phyloP scores from a whole-genome alignment of 2,329 filamentous ascomycete species.

The Aspergillus japonicus region DNA sequence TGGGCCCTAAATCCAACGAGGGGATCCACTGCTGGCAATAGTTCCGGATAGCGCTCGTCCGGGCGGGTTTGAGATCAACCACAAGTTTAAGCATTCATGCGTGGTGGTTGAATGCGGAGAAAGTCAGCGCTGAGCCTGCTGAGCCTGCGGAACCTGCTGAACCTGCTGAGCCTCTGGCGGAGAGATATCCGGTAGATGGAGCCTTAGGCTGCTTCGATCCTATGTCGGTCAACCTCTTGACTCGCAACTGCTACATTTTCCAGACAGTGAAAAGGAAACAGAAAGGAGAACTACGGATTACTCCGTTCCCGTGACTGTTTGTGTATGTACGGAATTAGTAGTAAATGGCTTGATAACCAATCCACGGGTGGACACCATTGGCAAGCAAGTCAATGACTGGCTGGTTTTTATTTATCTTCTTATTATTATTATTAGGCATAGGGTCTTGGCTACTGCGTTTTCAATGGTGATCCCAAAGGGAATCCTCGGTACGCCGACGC shows the following conservation, averaged over 20 bases:
- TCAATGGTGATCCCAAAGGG: not conserved
- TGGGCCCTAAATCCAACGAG: conserved; percentile 11
- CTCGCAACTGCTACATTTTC: not conserved
- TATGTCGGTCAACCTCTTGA: not conserved
- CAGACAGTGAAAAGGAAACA: not conserved
- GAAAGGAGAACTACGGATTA: no score
- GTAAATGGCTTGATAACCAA: not conserved
- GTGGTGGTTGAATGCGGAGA: conserved; percentile 15
- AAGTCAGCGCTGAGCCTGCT: conserved; percentile 1
- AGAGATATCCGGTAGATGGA: not conserved
- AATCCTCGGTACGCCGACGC: conserved; percentile 4
- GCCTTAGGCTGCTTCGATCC: not conserved
- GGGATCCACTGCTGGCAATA: conserved; percentile 19
- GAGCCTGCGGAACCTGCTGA: not conserved
- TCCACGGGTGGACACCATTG: not conserved
- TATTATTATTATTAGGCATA: not conserved
- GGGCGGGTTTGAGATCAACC: conserved; percentile 7
- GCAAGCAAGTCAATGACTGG: not conserved
- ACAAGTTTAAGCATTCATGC: conserved; percentile 15
- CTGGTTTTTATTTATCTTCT: not conserved
- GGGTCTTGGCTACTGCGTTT: not conserved
- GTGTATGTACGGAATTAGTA: no score
- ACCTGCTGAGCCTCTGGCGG: not conserved
- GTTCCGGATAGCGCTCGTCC: conserved; percentile 19
- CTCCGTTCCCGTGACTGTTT: no score